Evolutionary conservation across 768 basidiomycete species (phyloP).

Genomic region (Termitomyces sp.): DNA sequence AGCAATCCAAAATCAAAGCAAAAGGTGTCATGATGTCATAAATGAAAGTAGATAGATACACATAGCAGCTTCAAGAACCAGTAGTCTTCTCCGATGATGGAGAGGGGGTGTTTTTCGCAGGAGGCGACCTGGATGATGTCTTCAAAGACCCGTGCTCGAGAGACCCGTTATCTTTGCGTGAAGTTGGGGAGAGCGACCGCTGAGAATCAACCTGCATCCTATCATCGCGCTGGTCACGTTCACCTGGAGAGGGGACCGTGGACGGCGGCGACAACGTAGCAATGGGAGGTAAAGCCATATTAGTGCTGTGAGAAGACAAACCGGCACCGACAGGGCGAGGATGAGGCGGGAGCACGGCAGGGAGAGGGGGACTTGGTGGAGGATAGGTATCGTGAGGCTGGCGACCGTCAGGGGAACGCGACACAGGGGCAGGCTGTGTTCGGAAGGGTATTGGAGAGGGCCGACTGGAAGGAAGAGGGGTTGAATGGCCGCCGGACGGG

Average conservation of each 20-base stretch:
- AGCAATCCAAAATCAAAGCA: neutral
- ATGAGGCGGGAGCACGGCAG: constrained; percentile 65
- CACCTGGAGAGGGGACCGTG: constrained; percentile 48
- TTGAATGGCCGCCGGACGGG: constrained; percentile 41
- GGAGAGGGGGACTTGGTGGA: constrained; percentile 48
- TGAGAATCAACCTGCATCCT: constrained; percentile 52
- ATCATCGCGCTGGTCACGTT: constrained; percentile 40
- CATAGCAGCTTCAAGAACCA: constrained; percentile 10
- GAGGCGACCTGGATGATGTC: constrained; percentile 43
- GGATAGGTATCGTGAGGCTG: constrained; percentile 40
- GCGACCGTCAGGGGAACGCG: constrained; percentile 66
- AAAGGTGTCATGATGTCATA: neutral
- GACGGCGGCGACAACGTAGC: constrained; percentile 62
- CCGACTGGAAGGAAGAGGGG: constrained; percentile 56
- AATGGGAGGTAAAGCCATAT: constrained; percentile 63
- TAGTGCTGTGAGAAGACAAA: constrained; percentile 32
- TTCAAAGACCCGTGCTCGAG: constrained; percentile 47
- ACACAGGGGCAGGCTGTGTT: constrained; percentile 48
- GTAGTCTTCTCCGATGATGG: constrained; percentile 45
- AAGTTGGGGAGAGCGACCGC: constrained; percentile 45
- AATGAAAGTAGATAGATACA: neutral
- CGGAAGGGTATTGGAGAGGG: constrained; percentile 73
- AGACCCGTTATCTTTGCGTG: constrained; percentile 29
- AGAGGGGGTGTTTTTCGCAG: constrained; percentile 48
- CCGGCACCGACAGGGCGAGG: constrained; percentile 66